Conservation (phyloP, 2,329 filamentous ascomycete species). For the Leptographium lundbergii region DNA sequence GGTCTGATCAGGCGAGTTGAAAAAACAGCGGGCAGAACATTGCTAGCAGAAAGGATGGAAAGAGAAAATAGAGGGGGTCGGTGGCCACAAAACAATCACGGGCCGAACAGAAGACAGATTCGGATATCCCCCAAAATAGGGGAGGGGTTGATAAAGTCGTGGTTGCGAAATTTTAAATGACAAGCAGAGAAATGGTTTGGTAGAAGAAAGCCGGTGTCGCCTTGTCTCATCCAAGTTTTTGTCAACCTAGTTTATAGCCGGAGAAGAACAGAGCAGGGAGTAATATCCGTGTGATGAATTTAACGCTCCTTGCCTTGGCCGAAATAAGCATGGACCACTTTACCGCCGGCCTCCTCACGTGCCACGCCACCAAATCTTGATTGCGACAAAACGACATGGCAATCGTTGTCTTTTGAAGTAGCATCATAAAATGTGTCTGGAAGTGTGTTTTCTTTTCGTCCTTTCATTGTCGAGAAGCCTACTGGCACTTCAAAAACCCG, state of each 20-base stretch:
- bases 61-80: background rate
- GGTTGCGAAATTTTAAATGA: background rate
- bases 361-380: background rate
- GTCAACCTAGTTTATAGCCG: background rate
- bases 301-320: background rate
- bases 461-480: too few species aligned
- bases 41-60: background rate
- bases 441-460: background rate
- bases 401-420: too few species aligned
- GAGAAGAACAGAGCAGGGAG: background rate
- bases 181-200: background rate
- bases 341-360: slow-evolving; percentile 2
- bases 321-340: background rate
- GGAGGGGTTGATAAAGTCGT: background rate
- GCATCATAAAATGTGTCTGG: too few species aligned
- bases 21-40: background rate
- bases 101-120: too few species aligned
- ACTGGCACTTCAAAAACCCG: background rate
- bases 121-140: background rate
- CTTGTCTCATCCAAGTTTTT: background rate
- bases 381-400: background rate
- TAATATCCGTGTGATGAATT: background rate
- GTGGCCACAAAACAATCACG: background rate
- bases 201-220: background rate
- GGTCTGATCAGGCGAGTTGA: background rate